A percentile compares a stretch with the other conserved stretches of the same genome.
Evolutionary conservation across 805 yeast genomes (phyloP).

Genomic region (Cyberlindnera samutprakarnensis): DNA sequence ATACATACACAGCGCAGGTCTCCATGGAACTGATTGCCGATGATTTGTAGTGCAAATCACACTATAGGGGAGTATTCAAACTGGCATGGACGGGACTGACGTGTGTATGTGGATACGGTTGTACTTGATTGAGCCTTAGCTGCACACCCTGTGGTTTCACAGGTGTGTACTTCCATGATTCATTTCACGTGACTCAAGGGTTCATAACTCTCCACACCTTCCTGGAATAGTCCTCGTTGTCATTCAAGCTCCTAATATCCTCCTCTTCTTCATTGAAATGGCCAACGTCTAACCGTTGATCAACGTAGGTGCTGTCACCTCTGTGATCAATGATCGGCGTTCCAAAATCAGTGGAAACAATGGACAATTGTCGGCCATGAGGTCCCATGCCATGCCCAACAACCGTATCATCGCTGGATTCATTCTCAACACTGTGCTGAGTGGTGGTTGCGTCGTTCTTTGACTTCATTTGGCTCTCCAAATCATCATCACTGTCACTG

Average conservation of each 20-base stretch:
- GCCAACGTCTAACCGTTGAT: constrained; percentile 54
- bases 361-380: constrained; percentile 5
- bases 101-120: no score
- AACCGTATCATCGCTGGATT: constrained; percentile 7
- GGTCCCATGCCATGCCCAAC: constrained; percentile 4
- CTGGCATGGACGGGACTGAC: no score
- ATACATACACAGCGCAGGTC: no score
- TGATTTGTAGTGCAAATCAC: no score
- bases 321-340: constrained; percentile 12
- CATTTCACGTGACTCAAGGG: no score
- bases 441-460: no score
- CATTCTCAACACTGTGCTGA: constrained; percentile 1
- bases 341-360: constrained; percentile 9
- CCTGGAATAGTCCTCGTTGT: constrained; percentile 51
- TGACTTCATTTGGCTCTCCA: no score
- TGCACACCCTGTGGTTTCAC: no score
- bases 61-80: no score
- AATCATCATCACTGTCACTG: not conserved
- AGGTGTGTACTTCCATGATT: no score
- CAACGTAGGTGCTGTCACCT: constrained; percentile 30
- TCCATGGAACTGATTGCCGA: no score
- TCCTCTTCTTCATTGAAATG: constrained; percentile 37
- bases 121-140: no score
- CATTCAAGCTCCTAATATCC: constrained; percentile 37
- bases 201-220: constrained; percentile 49